Evolutionary conservation across 768 basidiomycete genomes (phyloP).

Genomic region (Clitopilus passeckerianus): DNA sequence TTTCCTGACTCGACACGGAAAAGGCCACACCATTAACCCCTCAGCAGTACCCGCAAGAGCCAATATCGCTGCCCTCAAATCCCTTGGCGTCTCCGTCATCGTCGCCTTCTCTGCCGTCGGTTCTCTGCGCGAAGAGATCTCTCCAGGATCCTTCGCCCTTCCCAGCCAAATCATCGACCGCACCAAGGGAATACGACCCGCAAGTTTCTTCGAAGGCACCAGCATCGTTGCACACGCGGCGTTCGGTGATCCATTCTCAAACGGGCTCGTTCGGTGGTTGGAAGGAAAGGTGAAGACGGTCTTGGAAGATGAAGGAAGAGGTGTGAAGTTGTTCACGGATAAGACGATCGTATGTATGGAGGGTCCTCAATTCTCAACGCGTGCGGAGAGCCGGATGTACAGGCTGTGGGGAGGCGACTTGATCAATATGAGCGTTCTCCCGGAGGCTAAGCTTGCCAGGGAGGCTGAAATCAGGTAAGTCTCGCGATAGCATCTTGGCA

Average conservation of each 20-base stretch:
- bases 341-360: slow-evolving; percentile 96
- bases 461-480: slow-evolving; percentile 90
- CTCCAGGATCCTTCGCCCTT: slow-evolving; percentile 84
- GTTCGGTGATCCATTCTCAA: slow-evolving; percentile 91
- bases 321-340: slow-evolving; percentile 68
- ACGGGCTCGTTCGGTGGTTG: slow-evolving; percentile 59
- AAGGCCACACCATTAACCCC: slow-evolving; percentile 74
- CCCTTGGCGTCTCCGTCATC: slow-evolving; percentile 82
- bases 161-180: slow-evolving; percentile 95
- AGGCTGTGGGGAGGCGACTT: slow-evolving; percentile 87
- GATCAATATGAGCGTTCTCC: slow-evolving; percentile 96
- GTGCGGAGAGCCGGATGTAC: slow-evolving; percentile 95
- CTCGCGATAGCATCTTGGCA: neutral
- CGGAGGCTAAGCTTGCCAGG: slow-evolving; percentile 94
- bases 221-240: slow-evolving; percentile 86
- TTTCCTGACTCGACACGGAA: slow-evolving; percentile 89
- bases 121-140: slow-evolving; percentile 88
- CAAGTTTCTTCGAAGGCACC: slow-evolving; percentile 82
- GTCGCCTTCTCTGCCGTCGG: slow-evolving; percentile 96
- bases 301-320: slow-evolving; percentile 51
- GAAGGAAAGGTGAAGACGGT: slow-evolving; percentile 59
- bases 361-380: slow-evolving; percentile 96
- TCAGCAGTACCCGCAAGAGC: slow-evolving; percentile 81
- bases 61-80: slow-evolving; percentile 94
- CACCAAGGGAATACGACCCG: slow-evolving; percentile 88